Conservation (phyloP, 129 eudicot genomes). For the Saposhnikovia divaricata region DNA sequence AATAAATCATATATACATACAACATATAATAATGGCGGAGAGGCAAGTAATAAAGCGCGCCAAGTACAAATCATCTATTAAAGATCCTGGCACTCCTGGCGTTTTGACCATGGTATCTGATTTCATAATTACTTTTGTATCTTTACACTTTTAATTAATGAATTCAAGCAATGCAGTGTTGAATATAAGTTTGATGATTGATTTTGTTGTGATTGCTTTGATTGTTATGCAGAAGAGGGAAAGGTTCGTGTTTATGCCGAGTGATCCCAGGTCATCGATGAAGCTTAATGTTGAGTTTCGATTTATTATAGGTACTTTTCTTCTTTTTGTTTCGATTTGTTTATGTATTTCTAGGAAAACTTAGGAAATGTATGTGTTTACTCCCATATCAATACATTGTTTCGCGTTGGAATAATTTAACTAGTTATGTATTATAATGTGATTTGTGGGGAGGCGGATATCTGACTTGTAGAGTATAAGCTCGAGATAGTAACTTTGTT, state of each 20-base stretch:
- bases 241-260: constrained; percentile 49
- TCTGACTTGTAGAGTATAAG: background rate
- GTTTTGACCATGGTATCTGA: constrained; percentile 48
- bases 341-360: background rate
- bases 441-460: background rate
- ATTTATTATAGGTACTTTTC: constrained; percentile 44
- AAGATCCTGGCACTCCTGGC: constrained; percentile 71
- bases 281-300: constrained; percentile 62
- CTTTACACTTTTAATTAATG: background rate
- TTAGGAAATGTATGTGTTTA: background rate
- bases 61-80: constrained; percentile 57
- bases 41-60: constrained; percentile 56
- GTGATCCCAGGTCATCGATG: constrained; percentile 39
- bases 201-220: background rate
- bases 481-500: background rate
- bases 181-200: background rate
- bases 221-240: constrained; percentile 44
- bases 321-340: background rate
- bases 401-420: background rate
- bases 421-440: background rate
- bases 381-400: background rate
- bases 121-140: background rate
- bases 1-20: background rate
- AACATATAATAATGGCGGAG: constrained; percentile 38
- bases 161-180: background rate